Conservation (phyloP, 129 eudicot genomes). For the Helianthus annuus region DNA sequence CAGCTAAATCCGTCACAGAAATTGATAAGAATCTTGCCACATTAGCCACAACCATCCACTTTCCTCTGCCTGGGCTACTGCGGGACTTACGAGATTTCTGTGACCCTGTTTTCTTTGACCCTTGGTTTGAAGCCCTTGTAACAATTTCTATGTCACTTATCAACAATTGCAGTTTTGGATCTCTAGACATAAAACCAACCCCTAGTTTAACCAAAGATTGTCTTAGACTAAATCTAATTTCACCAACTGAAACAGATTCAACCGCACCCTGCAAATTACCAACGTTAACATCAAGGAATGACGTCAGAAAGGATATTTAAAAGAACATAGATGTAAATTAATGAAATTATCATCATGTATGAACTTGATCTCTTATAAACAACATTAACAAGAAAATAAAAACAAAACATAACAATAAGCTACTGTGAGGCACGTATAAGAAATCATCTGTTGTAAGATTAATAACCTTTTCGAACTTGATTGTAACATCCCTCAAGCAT, state of each 20-base stretch:
- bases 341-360: not conserved
- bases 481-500: conserved; percentile 87
- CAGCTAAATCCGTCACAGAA: conserved; percentile 68
- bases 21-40: conserved; percentile 88
- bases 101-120: conserved; percentile 50
- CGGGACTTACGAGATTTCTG: conserved; percentile 51
- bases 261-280: conserved; percentile 74
- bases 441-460: conserved; percentile 7
- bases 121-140: conserved; percentile 61
- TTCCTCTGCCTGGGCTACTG: conserved; percentile 79
- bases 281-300: conserved; percentile 25
- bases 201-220: conserved; percentile 93
- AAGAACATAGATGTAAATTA: conserved; percentile 7
- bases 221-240: conserved; percentile 88
- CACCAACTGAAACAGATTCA: conserved; percentile 89
- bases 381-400: not conserved
- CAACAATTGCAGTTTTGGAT: conserved; percentile 83
- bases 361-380: not conserved
- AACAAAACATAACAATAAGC: conserved; percentile 7
- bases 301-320: not conserved
- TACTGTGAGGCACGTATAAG: conserved; percentile 3
- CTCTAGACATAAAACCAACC: conserved; percentile 84
- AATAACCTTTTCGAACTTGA: conserved; percentile 85
- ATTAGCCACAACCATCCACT: conserved; percentile 92
- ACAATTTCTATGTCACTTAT: conserved; percentile 86